Conservation (phyloP, 208 protist genomes). For the Acanthamoeba rhysodes region DNA sequence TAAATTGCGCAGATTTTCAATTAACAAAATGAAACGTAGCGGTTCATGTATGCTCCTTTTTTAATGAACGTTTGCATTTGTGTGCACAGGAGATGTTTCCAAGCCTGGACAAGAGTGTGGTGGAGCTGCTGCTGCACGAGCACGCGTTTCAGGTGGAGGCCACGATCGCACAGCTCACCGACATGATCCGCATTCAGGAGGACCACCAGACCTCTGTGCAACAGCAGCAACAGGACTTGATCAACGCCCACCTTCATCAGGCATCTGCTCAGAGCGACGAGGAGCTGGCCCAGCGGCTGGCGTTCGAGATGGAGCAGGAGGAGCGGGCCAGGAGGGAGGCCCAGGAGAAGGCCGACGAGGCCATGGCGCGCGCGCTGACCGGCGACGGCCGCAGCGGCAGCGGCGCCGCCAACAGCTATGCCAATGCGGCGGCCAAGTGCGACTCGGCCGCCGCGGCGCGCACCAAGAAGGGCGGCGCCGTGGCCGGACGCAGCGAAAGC, state of each 20-base stretch:
- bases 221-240: neutral
- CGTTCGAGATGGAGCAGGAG: slow-evolving; percentile 2
- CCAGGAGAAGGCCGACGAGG: slow-evolving; percentile 45
- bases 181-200: slow-evolving; percentile 7
- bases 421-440: neutral
- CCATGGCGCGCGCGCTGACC: neutral
- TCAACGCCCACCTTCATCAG: neutral
- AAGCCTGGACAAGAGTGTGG: neutral
- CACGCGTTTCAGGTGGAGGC: neutral
- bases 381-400: too few species aligned
- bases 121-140: slow-evolving; percentile 19
- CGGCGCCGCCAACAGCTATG: neutral
- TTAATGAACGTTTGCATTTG: neutral
- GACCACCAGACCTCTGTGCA: neutral
- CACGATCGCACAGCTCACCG: slow-evolving; percentile 26
- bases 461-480: neutral
- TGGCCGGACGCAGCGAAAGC: neutral
- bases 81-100: slow-evolving; percentile 58
- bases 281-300: neutral
- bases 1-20: too few species aligned
- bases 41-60: neutral
- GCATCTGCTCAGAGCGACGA: slow-evolving; percentile 17
- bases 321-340: neutral
- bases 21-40: too few species aligned
- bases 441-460: neutral